A percentile compares a stretch with the other conserved stretches of the same genome.
phyloP scores from a whole-genome alignment of 2,329 filamentous ascomycete genomes.

The Fusarium stilboides region DNA sequence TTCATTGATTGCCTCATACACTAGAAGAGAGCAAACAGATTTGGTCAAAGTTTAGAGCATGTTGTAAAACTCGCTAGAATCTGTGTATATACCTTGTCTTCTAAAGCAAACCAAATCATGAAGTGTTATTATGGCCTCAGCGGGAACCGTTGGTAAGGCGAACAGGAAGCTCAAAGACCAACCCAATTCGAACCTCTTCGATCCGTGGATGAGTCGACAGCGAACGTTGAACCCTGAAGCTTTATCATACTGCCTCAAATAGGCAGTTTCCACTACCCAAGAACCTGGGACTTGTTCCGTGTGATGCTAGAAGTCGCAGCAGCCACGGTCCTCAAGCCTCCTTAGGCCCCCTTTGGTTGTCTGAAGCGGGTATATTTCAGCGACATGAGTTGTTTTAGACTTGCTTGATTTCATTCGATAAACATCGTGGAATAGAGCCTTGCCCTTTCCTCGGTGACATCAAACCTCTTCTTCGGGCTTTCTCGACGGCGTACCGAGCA shows the following conservation, averaged over 20 bases:
- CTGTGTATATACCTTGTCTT: neutral
- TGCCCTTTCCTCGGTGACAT: neutral
- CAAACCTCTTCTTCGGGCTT: constrained; percentile 42
- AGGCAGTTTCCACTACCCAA: neutral
- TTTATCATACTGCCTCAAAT: neutral
- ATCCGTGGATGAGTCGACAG: neutral
- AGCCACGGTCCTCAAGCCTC: too few species aligned
- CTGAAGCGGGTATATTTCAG: neutral
- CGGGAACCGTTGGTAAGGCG: neutral
- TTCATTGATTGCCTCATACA: too few species aligned
- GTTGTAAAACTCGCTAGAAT: neutral
- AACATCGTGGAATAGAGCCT: neutral
- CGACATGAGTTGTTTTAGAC: too few species aligned
- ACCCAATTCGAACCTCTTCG: neutral
- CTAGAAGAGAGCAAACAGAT: too few species aligned
- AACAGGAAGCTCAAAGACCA: neutral
- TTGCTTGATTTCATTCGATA: too few species aligned
- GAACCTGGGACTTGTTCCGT: neutral
- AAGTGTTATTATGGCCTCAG: neutral
- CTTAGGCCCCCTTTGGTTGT: neutral
- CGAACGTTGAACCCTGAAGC: neutral
- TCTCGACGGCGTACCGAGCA: constrained; percentile 51
- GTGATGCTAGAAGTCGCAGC: neutral
- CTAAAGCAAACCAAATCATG: neutral
- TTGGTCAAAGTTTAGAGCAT: too few species aligned